A percentile compares a stretch with the other conserved stretches of the same genome.
These are phyloP conservation scores for Strobilomyces dryophilus DNA, from an alignment of 768 basidiomycete genomes.

Conservation along the genomic window DNA sequence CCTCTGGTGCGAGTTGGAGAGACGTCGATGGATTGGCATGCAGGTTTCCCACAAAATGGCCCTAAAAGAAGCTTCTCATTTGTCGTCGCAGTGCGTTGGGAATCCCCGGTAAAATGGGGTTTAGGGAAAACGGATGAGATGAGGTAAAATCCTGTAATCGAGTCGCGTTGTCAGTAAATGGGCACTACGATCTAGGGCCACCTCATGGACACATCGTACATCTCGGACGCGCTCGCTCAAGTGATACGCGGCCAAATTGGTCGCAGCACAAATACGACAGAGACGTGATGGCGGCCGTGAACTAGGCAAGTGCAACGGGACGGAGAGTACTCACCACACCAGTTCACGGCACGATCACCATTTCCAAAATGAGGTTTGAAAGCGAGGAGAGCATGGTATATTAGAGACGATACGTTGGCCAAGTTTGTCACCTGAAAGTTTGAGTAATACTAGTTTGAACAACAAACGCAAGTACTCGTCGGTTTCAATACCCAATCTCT, in stretches of 20 bases:
- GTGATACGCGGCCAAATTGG: too few relatives aligned
- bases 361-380: slow-evolving; percentile 63
- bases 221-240: too few relatives aligned
- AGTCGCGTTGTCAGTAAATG: slow-evolving; percentile 19
- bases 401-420: slow-evolving; percentile 75
- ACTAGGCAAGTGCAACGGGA: background rate
- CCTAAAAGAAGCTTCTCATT: slow-evolving; percentile 53
- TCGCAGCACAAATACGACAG: background rate
- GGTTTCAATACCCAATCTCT: slow-evolving; percentile 71
- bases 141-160: slow-evolving; percentile 83
- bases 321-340: slow-evolving; percentile 71
- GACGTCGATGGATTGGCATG: slow-evolving; percentile 78
- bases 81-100: slow-evolving; percentile 10
- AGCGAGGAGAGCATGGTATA: slow-evolving; percentile 73
- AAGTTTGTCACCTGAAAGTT: slow-evolving; percentile 72
- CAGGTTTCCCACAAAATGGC: slow-evolving; percentile 89
- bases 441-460: too few relatives aligned
- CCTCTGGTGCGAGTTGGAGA: slow-evolving; percentile 55
- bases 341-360: slow-evolving; percentile 71
- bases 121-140: slow-evolving; percentile 57
- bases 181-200: background rate
- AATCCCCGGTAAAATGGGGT: slow-evolving; percentile 28
- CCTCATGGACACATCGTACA: too few relatives aligned
- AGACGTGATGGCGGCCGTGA: background rate
- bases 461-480: too few relatives aligned